Percentiles rank a stretch among this genome's conserved stretches.
phyloP scores from a whole-genome alignment of 2,329 filamentous ascomycete genomes.

The Pyricularia pennisetigena region DNA sequence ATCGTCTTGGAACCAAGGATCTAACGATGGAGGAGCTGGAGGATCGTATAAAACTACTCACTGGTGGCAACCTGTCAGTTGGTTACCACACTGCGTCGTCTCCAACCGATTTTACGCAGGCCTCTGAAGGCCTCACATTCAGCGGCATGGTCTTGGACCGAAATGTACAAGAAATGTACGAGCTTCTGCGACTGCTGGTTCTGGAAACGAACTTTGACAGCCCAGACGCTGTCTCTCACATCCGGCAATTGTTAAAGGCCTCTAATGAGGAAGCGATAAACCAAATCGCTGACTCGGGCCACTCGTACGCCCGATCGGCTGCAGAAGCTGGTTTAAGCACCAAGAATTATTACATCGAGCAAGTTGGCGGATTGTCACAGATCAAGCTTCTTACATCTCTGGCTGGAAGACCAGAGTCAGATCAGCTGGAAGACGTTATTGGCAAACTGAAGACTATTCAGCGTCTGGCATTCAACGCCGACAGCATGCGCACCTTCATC shows the following conservation, averaged over 20 bases:
- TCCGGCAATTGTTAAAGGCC: conserved; percentile 77
- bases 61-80: conserved; percentile 70
- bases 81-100: conserved; percentile 76
- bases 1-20: conserved; percentile 82
- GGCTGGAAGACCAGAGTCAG: conserved; percentile 59
- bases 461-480: conserved; percentile 54
- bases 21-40: conserved; percentile 92
- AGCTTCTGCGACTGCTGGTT: conserved; percentile 70
- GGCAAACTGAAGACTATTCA: conserved; percentile 81
- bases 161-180: conserved; percentile 86
- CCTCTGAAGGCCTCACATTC: conserved; percentile 74
- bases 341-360: conserved; percentile 65
- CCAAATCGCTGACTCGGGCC: conserved; percentile 81
- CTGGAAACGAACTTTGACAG: conserved; percentile 85
- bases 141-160: conserved; percentile 81
- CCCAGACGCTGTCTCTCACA: conserved; percentile 68
- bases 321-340: conserved; percentile 72
- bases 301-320: conserved; percentile 74
- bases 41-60: conserved; percentile 92
- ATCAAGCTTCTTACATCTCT: conserved; percentile 75
- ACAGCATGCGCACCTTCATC: conserved; percentile 65
- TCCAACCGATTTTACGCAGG: conserved; percentile 59
- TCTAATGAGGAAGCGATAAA: conserved; percentile 86
- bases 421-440: conserved; percentile 66
- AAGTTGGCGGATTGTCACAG: conserved; percentile 84